These are phyloP conservation scores for Funneliformis geosporum DNA, from an alignment of 192 early-diverging fungal species.

Conservation along the genomic window DNA sequence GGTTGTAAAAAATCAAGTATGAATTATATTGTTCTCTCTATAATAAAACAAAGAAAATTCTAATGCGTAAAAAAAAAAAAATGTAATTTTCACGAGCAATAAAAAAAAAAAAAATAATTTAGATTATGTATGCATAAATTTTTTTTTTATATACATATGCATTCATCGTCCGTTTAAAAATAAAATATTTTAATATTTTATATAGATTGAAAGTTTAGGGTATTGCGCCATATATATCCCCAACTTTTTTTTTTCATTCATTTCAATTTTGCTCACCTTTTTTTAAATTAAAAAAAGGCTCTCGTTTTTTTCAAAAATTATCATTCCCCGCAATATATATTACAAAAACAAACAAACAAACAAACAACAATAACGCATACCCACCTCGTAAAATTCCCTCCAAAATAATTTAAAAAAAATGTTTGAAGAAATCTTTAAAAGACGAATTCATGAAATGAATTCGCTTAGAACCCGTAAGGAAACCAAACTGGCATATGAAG, in stretches of 20 bases:
- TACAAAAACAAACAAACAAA: too few species aligned
- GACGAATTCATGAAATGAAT: not conserved
- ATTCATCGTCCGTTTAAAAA: not conserved
- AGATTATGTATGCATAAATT: not conserved
- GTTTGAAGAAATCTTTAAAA: not conserved
- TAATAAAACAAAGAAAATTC: not conserved
- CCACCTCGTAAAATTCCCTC: not conserved
- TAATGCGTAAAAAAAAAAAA: not conserved
- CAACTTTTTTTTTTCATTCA: too few species aligned
- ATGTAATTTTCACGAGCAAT: not conserved
- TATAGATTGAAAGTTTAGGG: too few species aligned
- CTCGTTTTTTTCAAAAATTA: too few species aligned
- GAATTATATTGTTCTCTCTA: not conserved
- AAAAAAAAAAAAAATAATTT: not conserved
- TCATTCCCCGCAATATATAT: too few species aligned
- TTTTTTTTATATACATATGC: not conserved
- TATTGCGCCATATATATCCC: too few species aligned
- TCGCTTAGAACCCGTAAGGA: not conserved
- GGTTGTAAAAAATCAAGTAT: not conserved
- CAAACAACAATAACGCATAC: not conserved
- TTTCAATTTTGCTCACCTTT: too few species aligned
- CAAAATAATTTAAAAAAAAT: not conserved
- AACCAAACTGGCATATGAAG: constrained; percentile 2
- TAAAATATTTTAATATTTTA: too few species aligned
- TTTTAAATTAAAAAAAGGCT: too few species aligned